Base-by-base conservation (phyloP, 1,284 basidiomycete genomes). In the Leccinum solheimii region DNA sequence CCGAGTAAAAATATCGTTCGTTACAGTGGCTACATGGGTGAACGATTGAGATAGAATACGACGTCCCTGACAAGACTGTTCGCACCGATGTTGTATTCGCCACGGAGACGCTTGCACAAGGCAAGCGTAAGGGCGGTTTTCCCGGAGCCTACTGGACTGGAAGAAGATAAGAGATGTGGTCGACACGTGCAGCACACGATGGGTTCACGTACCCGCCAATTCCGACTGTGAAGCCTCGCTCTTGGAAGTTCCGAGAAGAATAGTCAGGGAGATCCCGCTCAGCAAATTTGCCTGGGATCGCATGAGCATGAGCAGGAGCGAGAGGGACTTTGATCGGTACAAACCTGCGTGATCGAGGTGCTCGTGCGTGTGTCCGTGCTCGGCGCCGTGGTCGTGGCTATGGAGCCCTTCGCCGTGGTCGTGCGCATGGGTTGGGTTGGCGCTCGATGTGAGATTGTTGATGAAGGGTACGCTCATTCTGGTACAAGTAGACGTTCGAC, bases 1-100 rank as follows among this genome's bases (percentile, higher is more conserved):
- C 26, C 90, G 85, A 45, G 97, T 99, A 78, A 98, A 97, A 72
- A 98, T 98, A 77, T 98, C 95, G 77, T 98, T 98, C 9, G 95
- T 97, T 16, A 96, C 92, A 3, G 94, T 94, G 34, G 92, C 94
- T 97, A 64, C 27, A 19, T n/a, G 57, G 58, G 56, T 36, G 60
- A 60, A 68, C 3, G 5, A 55, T 50, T 73, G 49, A 70, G 61
- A 34, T 27, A 14, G 45, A 45, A 30, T 48, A 61, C 43, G 59
- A 63, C 26, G 57, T 53, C 40, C 14, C 14, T 69, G 61, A 48
- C 52, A 68, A 60, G 52, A 69, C 62, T 61, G 69, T 60, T 61
- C 66, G 66, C 69, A 91, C 95, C 95, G 56, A 99, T 92, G 76
- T 99, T 98, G 77, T 92, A 92, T 65, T 89, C 82, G 49, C 87